Evolutionary conservation across 345 rosid species (phyloP), one percentile per base, ranked within the genome.

Genomic region (Aquilaria yunnanensis): DNA sequence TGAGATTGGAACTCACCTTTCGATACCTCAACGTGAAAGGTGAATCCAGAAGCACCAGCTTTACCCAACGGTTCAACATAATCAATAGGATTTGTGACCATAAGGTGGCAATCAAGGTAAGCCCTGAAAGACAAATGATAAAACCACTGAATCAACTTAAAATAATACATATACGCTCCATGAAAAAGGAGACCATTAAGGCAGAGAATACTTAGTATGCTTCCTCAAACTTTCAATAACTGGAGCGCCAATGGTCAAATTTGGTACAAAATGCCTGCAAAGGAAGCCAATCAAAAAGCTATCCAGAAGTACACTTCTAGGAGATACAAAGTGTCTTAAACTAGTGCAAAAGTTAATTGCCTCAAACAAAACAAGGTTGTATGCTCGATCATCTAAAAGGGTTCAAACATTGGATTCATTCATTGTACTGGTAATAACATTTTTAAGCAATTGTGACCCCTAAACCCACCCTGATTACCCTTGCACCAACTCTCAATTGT

Each of bases 41-140:
- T 93, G 74, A 93, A 90, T 62, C 97, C 90, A 30, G 98, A 90
- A n/a, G 97, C 98, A 45, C 97, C 97, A 53, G 97, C 92, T 62
- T 87, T 82, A 43, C 78, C 83, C 60, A 92, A 66, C 37, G 80
- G 82, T 67, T 92, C 85, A 31, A 92, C 79, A 67, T 92, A 92
- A 81, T 92, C 98, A 64, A 87, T 72, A 4, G 98, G 98, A 72
- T 92, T 89, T 43, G 88, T 82, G 53, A 92, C 98, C 96, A 92
- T 87, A 55, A 92, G 83, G 72, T 87, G 98, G 73, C 98, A 93
- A 76, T 93, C 98, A 67, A 93, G 76, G 79, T 84, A 93, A 55
- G 96, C 94, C 78, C 94, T 93, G 77, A 34, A 54, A 66, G 37
- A 62, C 61, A 69, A 23, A 68, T 47, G 12, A 32, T 11, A 50